Evolutionary conservation across 2,329 filamentous ascomycete species (phyloP).

Genomic region (Colletotrichum cordylinicola): DNA sequence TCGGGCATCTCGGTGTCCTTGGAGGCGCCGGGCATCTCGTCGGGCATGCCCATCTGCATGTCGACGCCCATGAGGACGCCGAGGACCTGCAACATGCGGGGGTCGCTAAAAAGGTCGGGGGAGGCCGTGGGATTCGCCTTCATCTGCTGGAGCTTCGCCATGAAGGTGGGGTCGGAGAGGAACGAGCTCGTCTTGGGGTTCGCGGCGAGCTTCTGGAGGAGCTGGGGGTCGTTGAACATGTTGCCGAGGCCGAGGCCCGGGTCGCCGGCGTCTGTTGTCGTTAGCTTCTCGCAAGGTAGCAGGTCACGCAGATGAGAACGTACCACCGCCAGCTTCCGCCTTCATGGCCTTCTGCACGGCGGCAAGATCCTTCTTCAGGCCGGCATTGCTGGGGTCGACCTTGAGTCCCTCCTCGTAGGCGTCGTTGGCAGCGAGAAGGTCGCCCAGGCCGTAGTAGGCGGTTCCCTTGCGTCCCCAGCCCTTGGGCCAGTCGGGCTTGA

Average conservation of each 20-base stretch:
- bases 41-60: constrained; percentile 63
- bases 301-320: not conserved
- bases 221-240: constrained; percentile 93
- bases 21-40: constrained; percentile 36
- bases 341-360: constrained; percentile 90
- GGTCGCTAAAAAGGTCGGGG: constrained; percentile 84
- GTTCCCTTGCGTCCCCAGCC: constrained; percentile 94
- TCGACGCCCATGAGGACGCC: constrained; percentile 93
- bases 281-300: not conserved
- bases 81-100: constrained; percentile 91
- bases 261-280: constrained; percentile 53
- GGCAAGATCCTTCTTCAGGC: constrained; percentile 86
- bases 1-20: constrained; percentile 84
- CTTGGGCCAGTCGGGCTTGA: constrained; percentile 98
- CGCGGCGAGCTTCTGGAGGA: constrained; percentile 86
- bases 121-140: constrained; percentile 81
- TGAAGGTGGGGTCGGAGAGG: constrained; percentile 85
- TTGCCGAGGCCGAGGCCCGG: constrained; percentile 79
- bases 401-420: constrained; percentile 96
- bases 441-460: constrained; percentile 85
- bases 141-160: constrained; percentile 85
- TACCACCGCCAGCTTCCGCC: constrained; percentile 59
- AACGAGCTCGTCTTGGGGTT: constrained; percentile 92
- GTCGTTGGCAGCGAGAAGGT: constrained; percentile 84
- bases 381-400: constrained; percentile 88